A percentile compares a stretch with the other conserved stretches of the same genome.
These are phyloP conservation scores for Acmispon strigosus DNA, from an alignment of 306 rosid species.

Conservation along the genomic window DNA sequence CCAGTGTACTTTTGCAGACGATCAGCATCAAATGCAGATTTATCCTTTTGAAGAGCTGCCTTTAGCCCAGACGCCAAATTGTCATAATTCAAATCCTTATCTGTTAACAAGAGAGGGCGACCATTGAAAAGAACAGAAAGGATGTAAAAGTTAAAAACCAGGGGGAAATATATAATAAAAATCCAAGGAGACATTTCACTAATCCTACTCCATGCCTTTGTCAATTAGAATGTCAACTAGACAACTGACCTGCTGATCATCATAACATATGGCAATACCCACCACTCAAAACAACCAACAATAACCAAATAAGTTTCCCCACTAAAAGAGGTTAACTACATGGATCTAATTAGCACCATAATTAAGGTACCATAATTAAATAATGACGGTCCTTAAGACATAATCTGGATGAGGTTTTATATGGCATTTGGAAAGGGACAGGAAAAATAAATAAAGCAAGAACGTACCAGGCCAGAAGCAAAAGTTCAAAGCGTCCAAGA, in stretches of 20 bases:
- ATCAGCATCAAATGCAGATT: constrained; percentile 80
- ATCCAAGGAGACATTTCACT: not conserved
- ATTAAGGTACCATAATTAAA: not conserved
- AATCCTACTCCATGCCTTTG: not conserved
- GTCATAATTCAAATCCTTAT: constrained; percentile 77
- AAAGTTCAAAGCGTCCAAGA: constrained; percentile 83
- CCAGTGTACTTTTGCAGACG: constrained; percentile 87
- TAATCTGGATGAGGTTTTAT: not conserved
- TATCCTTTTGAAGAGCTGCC: constrained; percentile 65
- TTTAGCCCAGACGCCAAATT: constrained; percentile 79
- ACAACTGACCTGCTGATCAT: not conserved
- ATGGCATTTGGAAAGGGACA: not conserved
- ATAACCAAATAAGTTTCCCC: not conserved
- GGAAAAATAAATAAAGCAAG: not conserved
- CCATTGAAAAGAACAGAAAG: not conserved
- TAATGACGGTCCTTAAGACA: not conserved
- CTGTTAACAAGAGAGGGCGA: constrained; percentile 25
- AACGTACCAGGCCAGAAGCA: constrained; percentile 94
- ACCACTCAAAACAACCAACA: not conserved
- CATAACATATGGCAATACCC: not conserved
- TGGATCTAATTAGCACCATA: not conserved
- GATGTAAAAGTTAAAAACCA: not conserved
- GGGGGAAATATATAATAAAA: not conserved
- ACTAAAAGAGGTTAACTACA: not conserved
- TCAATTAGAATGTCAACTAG: constrained; percentile 1